A percentile compares a stretch with the other conserved stretches of the same genome.
Conservation (phyloP, 2,329 filamentous ascomycete genomes). For the Exophiala sideris region DNA sequence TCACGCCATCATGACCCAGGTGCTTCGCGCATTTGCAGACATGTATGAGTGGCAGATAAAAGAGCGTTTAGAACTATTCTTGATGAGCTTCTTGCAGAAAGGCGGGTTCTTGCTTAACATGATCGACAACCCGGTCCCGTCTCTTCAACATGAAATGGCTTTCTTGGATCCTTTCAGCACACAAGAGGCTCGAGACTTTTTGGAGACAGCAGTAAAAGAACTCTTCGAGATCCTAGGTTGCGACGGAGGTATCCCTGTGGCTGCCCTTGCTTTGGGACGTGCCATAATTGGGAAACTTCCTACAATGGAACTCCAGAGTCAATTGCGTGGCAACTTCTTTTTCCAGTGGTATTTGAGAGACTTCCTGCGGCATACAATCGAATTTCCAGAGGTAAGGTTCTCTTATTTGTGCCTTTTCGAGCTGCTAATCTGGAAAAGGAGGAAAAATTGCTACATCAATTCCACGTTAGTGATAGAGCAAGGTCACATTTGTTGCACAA, state of each 20-base stretch:
- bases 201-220: slow-evolving; percentile 72
- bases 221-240: slow-evolving; percentile 83
- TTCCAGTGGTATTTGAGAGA: slow-evolving; percentile 89
- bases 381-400: slow-evolving; percentile 73
- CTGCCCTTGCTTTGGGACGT: slow-evolving; percentile 77
- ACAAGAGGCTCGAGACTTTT: slow-evolving; percentile 82
- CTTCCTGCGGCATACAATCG: slow-evolving; percentile 78
- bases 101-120: slow-evolving; percentile 87
- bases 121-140: slow-evolving; percentile 67
- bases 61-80: slow-evolving; percentile 84
- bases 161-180: slow-evolving; percentile 68
- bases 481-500: slow-evolving; percentile 71
- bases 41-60: slow-evolving; percentile 88
- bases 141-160: slow-evolving; percentile 51
- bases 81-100: slow-evolving; percentile 91
- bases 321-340: slow-evolving; percentile 77
- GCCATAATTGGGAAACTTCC: slow-evolving; percentile 74
- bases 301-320: slow-evolving; percentile 66
- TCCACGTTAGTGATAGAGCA: slow-evolving; percentile 88
- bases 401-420: slow-evolving; percentile 15
- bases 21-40: slow-evolving; percentile 82
- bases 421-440: slow-evolving; percentile 45
- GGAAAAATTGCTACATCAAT: slow-evolving; percentile 70
- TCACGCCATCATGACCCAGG: slow-evolving; percentile 75
- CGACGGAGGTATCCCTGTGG: slow-evolving; percentile 78